Conservation (phyloP, 495 filamentous ascomycete genomes). For the Talaromyces ruber region DNA sequence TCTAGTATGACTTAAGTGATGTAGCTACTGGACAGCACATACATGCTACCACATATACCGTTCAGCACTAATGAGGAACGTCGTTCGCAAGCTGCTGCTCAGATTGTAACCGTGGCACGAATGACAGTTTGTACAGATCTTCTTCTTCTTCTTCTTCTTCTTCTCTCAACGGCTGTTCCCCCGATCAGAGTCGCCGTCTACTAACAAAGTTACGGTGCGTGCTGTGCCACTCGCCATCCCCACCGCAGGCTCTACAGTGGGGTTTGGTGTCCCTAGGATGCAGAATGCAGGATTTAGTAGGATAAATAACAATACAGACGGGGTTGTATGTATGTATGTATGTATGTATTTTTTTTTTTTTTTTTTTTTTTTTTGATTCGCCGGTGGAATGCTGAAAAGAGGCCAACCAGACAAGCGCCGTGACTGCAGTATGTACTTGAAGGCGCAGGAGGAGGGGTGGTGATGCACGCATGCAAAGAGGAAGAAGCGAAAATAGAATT, state of each 20-base stretch:
- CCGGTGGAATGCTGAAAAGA: not conserved
- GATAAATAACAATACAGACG: not conserved
- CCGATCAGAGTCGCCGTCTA: not conserved
- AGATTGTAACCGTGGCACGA: not conserved
- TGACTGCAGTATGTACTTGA: not conserved
- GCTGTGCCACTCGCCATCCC: not conserved
- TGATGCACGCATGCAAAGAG: not conserved
- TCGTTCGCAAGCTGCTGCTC: not conserved
- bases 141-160: not conserved
- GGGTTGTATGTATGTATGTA: no score
- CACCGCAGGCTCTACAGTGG: not conserved
- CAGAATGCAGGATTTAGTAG: not conserved
- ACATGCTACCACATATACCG: not conserved
- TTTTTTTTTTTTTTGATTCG: not conserved
- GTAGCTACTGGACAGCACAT: not conserved
- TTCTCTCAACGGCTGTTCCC: not conserved
- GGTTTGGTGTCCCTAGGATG: not conserved
- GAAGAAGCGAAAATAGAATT: not conserved
- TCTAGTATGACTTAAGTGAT: no score
- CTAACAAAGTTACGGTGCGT: not conserved
- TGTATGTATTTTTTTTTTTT: no score
- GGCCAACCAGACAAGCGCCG: not conserved
- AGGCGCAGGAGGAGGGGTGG: not conserved
- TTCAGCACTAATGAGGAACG: not conserved
- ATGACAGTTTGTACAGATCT: no score